Conservation (phyloP, 148 eudicot genomes). For the Diospyros lotus region DNA sequence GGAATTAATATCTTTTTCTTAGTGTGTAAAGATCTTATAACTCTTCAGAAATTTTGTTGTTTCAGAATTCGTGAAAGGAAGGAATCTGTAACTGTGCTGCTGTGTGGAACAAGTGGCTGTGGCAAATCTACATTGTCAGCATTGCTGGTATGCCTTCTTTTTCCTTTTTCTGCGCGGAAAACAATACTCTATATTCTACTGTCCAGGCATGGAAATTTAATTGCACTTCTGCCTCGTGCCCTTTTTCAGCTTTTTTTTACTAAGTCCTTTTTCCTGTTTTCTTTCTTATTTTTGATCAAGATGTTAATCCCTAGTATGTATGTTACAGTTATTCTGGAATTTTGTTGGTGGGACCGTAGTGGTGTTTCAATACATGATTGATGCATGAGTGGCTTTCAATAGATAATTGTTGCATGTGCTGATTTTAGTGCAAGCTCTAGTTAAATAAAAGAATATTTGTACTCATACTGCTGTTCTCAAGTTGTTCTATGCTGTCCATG, state of each 20-base stretch:
- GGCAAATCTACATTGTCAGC: constrained; percentile 96
- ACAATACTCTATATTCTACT: too few relatives aligned
- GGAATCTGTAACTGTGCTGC: constrained; percentile 80
- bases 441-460: background rate
- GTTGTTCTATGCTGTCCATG: background rate
- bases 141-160: constrained; percentile 55
- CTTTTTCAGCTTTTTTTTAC: too few relatives aligned
- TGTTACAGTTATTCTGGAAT: too few relatives aligned
- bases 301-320: too few relatives aligned
- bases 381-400: background rate
- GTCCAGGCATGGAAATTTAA: background rate
- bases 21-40: background rate
- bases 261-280: background rate
- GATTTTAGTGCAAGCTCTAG: background rate
- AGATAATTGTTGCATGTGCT: background rate
- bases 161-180: background rate
- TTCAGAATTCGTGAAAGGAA: constrained; percentile 85
- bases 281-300: too few relatives aligned
- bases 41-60: constrained; percentile 6
- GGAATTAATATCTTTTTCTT: background rate
- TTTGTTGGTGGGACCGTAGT: too few relatives aligned
- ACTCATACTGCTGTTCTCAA: background rate
- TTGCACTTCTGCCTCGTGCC: background rate
- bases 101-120: constrained; percentile 98
- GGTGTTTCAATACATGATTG: background rate